Percentiles rank a stretch among this genome's conserved stretches.
Conservation (phyloP, 192 early-diverging fungal genomes). For the Phycomyces nitens region DNA sequence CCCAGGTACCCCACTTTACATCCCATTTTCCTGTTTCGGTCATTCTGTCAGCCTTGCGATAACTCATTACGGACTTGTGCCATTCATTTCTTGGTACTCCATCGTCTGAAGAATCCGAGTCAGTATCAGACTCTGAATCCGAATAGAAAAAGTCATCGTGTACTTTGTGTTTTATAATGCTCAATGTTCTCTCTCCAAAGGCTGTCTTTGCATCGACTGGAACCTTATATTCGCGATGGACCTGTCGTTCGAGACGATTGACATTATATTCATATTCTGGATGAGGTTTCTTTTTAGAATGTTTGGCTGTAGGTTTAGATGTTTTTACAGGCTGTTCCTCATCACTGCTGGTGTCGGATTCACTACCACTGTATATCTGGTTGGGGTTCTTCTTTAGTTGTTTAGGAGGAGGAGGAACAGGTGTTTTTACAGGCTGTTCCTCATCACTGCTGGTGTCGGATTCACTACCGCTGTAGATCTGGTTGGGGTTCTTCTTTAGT, state of each 20-base stretch:
- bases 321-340: no score
- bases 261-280: background rate
- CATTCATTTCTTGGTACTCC: background rate
- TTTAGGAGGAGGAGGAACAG: background rate
- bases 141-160: slow-evolving; percentile 15
- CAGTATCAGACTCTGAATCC: slow-evolving; percentile 14
- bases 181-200: background rate
- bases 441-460: background rate
- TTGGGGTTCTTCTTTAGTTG: background rate
- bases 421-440: background rate
- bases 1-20: background rate
- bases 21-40: background rate
- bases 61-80: background rate
- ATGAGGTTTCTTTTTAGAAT: background rate
- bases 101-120: background rate
- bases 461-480: background rate
- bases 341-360: background rate
- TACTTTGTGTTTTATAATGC: background rate
- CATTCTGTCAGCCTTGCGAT: background rate
- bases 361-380: background rate
- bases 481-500: background rate
- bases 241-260: slow-evolving; percentile 1
- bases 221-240: background rate
- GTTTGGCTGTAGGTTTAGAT: no score
- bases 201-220: background rate